phyloP scores from a whole-genome alignment of 495 filamentous ascomycete genomes.

The Hapsidospora chrysogenum region DNA sequence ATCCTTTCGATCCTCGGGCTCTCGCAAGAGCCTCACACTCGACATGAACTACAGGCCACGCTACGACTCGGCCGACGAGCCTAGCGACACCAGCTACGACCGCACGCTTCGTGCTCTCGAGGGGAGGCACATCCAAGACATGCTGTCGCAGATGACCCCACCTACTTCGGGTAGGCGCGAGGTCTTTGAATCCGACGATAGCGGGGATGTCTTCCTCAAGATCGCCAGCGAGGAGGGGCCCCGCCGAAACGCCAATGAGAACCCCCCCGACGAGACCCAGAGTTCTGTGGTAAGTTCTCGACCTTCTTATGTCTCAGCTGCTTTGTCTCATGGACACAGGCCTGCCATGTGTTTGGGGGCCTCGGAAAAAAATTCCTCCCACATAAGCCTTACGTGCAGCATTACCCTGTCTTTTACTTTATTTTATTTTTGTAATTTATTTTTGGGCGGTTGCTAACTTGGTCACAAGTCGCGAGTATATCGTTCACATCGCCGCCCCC shows the following conservation, averaged over 20 bases:
- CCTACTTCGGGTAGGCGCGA: constrained; percentile 17
- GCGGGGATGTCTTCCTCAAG: constrained; percentile 34
- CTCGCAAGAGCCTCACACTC: constrained; percentile 27
- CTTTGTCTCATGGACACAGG: too few relatives aligned
- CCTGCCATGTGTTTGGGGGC: too few relatives aligned
- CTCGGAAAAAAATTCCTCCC: too few relatives aligned
- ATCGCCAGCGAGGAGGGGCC: constrained; percentile 31
- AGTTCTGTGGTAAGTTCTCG: constrained; percentile 22
- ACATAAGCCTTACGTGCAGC: too few relatives aligned
- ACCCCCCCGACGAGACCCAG: constrained; percentile 13
- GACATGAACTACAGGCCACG: constrained; percentile 27
- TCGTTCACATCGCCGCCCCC: constrained; percentile 25
- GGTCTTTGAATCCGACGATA: constrained; percentile 25
- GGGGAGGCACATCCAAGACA: constrained; percentile 20
- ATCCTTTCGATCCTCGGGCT: constrained; percentile 30
- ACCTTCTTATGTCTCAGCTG: background rate
- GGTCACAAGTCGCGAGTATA: constrained; percentile 20
- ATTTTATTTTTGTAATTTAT: background rate
- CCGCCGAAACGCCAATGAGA: constrained; percentile 14
- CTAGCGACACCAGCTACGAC: constrained; percentile 25
- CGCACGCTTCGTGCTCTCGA: constrained; percentile 31
- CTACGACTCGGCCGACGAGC: constrained; percentile 17
- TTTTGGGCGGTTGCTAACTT: background rate
- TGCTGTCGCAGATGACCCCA: constrained; percentile 17
- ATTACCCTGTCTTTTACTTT: constrained; percentile 5